Conservation (phyloP, 495 filamentous ascomycete genomes). For the Sordaria brevicollis region DNA sequence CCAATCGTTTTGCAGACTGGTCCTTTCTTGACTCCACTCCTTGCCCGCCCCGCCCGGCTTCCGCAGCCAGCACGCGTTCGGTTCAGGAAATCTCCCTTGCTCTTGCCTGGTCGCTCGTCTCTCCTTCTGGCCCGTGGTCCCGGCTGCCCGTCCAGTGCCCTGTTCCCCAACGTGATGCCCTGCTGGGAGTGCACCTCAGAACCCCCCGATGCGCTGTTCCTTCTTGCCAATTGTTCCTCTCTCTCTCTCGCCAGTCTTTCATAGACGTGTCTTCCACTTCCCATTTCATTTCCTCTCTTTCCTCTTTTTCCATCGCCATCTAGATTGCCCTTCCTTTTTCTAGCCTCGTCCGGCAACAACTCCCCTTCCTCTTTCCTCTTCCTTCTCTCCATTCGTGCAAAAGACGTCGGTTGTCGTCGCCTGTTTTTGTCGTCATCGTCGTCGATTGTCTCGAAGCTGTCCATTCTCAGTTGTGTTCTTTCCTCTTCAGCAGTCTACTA, state of each 20-base stretch:
- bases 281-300: conserved; percentile 15
- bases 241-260: conserved; percentile 4
- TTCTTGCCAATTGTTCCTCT: conserved; percentile 10
- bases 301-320: conserved; percentile 22
- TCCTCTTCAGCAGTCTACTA: too few relatives aligned
- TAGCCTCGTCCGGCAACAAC: not conserved
- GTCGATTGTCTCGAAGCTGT: conserved; percentile 5
- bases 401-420: conserved; percentile 18
- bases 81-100: not conserved
- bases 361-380: conserved; percentile 26
- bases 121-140: not conserved
- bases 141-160: not conserved
- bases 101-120: not conserved
- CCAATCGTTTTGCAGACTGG: conserved; percentile 24
- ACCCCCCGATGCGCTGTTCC: not conserved
- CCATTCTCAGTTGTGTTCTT: not conserved
- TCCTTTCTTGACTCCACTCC: not conserved
- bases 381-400: conserved; percentile 30
- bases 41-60: not conserved
- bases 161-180: not conserved
- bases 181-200: not conserved
- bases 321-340: conserved; percentile 34
- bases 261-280: conserved; percentile 23
- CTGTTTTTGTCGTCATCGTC: conserved; percentile 17
- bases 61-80: not conserved